These are phyloP conservation scores for Neurospora sp. DNA, from an alignment of 495 filamentous ascomycete species.

Conservation along the genomic window DNA sequence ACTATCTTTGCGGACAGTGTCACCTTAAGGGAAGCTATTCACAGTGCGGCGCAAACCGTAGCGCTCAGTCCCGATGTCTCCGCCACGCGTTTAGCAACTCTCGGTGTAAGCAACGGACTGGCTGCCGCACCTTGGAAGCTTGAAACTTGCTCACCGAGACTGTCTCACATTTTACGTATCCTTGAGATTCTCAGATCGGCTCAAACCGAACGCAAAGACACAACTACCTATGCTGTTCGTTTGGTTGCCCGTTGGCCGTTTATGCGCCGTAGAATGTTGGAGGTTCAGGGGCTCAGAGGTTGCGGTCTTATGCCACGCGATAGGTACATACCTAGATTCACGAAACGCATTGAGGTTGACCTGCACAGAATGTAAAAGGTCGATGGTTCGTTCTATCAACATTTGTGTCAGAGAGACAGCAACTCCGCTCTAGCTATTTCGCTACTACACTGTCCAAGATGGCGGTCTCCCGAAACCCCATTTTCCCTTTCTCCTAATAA, in stretches of 20 bases:
- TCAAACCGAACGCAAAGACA: not conserved
- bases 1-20: too few relatives aligned
- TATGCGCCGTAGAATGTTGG: not conserved
- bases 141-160: constrained; percentile 11
- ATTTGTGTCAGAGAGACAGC: not conserved
- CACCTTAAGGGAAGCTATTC: too few relatives aligned
- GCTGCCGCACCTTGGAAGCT: not conserved
- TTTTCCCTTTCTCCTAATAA: not conserved
- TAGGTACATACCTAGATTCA: not conserved
- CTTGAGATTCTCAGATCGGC: not conserved
- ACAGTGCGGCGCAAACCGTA: not conserved
- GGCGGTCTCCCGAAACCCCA: not conserved
- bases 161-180: not conserved
- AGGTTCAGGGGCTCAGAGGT: not conserved
- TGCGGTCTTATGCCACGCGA: not conserved
- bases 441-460: not conserved
- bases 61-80: not conserved
- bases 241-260: not conserved
- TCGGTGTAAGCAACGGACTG: not conserved
- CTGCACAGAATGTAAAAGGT: not conserved
- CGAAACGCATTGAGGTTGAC: not conserved
- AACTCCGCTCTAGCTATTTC: not conserved
- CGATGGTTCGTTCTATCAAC: not conserved
- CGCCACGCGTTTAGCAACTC: not conserved
- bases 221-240: not conserved